A percentile compares a stretch with the other conserved stretches of the same genome.
phyloP scores from a whole-genome alignment of 225 moss, liverwort and hornwort species.

The Physcomitrellopsis africana region DNA sequence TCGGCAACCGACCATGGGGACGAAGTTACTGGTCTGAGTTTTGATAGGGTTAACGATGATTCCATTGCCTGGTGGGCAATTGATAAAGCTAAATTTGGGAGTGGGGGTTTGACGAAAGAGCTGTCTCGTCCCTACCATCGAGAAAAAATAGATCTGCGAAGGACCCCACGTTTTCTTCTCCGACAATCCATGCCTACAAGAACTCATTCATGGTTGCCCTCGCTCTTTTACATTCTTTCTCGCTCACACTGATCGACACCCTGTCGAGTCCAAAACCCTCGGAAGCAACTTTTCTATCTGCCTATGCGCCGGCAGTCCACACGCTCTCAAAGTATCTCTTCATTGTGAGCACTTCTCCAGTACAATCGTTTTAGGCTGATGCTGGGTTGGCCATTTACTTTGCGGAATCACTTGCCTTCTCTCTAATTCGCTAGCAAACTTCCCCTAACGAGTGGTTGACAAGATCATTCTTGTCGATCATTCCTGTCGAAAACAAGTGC shows the following conservation, averaged over 20 bases:
- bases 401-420: no score
- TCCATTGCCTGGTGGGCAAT: constrained; percentile 41
- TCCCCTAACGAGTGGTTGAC: no score
- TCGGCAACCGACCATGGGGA: constrained; percentile 44
- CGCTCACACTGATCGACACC: not conserved
- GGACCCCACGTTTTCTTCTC: constrained; percentile 57
- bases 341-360: no score
- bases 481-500: no score
- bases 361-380: no score
- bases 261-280: constrained; percentile 20
- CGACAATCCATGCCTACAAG: constrained; percentile 54
- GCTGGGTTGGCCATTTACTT: no score
- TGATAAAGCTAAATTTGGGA: constrained; percentile 23
- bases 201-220: constrained; percentile 16
- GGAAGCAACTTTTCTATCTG: not conserved
- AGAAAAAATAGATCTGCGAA: constrained; percentile 34
- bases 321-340: no score
- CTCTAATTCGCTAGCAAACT: no score
- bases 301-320: no score
- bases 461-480: no score
- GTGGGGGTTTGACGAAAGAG: constrained; percentile 40
- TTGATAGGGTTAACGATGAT: no score
- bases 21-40: not conserved
- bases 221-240: constrained; percentile 32
- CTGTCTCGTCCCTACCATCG: constrained; percentile 16